Evolutionary conservation across 768 basidiomycete species (phyloP), one percentile per base, ranked within the genome.

Genomic region (Xerocomus spinulosus): DNA sequence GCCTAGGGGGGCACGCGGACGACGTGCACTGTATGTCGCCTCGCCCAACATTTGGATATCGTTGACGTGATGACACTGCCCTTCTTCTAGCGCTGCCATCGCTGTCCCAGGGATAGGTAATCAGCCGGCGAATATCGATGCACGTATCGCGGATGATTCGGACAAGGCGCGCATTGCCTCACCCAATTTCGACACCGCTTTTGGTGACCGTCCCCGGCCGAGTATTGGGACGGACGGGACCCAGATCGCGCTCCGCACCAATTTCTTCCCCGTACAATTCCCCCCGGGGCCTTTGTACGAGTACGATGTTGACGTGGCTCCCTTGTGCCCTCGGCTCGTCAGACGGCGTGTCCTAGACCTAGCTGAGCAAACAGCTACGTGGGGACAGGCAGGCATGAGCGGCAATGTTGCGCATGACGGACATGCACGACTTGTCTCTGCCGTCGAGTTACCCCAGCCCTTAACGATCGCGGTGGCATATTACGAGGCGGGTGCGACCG

Each of bases 191-290:
- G n/a, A n/a, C n/a, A n/a, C n/a, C n/a, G n/a, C n/a, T n/a, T n/a
- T n/a, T n/a, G 8, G 29, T n/a, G n/a, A n/a, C n/a, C n/a, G n/a
- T n/a, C 20, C 21, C 14, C 30, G 29, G 20, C 42, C 29, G 5
- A 30, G 21, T 30, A 32, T 42, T 42, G 76, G 76, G 13, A 70
- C 59, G 0, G 54, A 50, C 9, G 76, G 76, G 29, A 60, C 36
- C 8, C 42, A 55, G 17, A 67, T 77, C 59, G 69, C 68, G 42
- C 62, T 77, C 15, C 72, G 75, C n/a, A 64, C 74, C 4, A 77
- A 77, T 44, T 75, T 74, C 61, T 76, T 77, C 57, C 67, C 75
- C 2, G 54, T 77, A 18, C 61, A 53, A 9, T 56, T 74, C 17
- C 72, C 73, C 1, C 69, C 68, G 46, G 67, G 64, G 4, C 66